Evolutionary conservation across 441 rosid genomes (phyloP).

Genomic region (Bruguiera hainesii): DNA sequence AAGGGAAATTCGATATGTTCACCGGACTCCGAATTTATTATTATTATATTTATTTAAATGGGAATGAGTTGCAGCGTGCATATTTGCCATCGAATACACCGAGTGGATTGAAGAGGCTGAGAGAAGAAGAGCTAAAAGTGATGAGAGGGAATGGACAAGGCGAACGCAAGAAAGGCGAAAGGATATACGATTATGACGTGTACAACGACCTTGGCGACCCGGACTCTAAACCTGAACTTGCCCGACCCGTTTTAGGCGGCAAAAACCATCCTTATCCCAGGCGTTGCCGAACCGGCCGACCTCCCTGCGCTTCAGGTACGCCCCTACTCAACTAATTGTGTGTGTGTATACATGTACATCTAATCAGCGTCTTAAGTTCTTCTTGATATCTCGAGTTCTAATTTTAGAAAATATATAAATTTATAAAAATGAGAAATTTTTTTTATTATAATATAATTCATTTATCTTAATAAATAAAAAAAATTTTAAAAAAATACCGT

Average conservation of each 20-base stretch:
- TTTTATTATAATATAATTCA: no score
- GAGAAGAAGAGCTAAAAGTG: constrained; percentile 31
- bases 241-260: constrained; percentile 66
- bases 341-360: no score
- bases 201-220: constrained; percentile 66
- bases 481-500: no score
- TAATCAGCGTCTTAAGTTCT: no score
- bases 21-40: no score
- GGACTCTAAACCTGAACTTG: constrained; percentile 19
- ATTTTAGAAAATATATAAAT: no score
- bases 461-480: no score
- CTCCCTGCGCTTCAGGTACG: constrained; percentile 28
- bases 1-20: no score
- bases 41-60: not conserved
- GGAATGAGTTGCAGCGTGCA: constrained; percentile 22
- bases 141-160: constrained; percentile 41
- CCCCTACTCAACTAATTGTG: no score
- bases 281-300: constrained; percentile 66
- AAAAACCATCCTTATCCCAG: constrained; percentile 58
- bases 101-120: constrained; percentile 34
- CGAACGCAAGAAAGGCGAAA: constrained; percentile 29
- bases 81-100: constrained; percentile 42
- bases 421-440: no score
- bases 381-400: no score
- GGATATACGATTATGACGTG: constrained; percentile 44